Conservation (phyloP, 305 asterid genomes). For the Fraxinus xanthoxyloides region DNA sequence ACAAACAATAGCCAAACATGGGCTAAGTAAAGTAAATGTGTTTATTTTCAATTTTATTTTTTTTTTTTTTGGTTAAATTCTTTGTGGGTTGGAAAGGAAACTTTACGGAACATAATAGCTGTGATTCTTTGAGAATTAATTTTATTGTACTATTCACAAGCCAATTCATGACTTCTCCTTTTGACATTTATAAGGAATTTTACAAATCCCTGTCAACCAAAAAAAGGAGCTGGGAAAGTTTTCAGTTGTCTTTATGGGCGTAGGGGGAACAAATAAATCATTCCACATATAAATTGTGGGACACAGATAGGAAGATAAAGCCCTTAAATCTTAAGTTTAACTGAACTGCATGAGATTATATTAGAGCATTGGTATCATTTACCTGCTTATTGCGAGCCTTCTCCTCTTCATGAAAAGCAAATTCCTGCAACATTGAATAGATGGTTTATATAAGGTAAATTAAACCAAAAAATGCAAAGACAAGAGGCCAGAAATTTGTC, state of each 20-base stretch:
- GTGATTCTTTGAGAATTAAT: neutral
- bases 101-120: neutral
- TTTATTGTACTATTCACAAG: neutral
- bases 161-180: neutral
- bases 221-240: neutral
- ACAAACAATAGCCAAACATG: neutral
- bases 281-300: conserved; percentile 6
- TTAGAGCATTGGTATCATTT: conserved; percentile 13
- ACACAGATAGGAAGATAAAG: neutral
- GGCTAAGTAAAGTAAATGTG: neutral
- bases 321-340: conserved; percentile 2
- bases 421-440: conserved; percentile 54
- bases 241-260: neutral
- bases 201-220: neutral
- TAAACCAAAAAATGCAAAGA: conserved; percentile 1
- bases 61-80: neutral
- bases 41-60: neutral
- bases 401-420: conserved; percentile 94
- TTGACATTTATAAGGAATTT: neutral
- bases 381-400: conserved; percentile 92
- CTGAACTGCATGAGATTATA: conserved; percentile 3
- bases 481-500: conserved; percentile 18
- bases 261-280: neutral
- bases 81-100: neutral
- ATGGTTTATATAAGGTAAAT: conserved; percentile 22